Percentiles rank a stretch among this genome's conserved stretches.
Conservation (phyloP, 352 stramenopile genomes). For the Thraustochytrium sp. region DNA sequence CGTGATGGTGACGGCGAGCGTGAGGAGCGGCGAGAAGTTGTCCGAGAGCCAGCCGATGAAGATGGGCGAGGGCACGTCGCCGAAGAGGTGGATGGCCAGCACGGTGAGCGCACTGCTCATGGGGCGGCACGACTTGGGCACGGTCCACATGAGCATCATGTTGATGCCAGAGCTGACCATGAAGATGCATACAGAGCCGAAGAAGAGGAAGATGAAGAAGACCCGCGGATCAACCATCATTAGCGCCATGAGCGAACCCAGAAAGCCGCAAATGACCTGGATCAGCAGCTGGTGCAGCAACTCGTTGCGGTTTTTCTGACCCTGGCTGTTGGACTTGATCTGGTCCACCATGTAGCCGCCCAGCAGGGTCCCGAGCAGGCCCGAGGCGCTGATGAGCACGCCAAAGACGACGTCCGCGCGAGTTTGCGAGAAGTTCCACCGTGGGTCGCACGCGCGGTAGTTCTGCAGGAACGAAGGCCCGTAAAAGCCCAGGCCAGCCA, state of each 20-base stretch:
- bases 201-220: constrained; percentile 65
- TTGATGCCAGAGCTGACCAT: constrained; percentile 67
- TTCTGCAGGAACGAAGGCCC: constrained; percentile 73
- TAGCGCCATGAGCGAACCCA: constrained; percentile 63
- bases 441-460: constrained; percentile 9
- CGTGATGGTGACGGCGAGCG: neutral
- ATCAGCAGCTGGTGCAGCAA: constrained; percentile 61
- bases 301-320: constrained; percentile 3
- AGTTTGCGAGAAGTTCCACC: constrained; percentile 67
- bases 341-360: constrained; percentile 68
- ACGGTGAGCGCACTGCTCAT: constrained; percentile 83
- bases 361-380: constrained; percentile 74
- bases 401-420: constrained; percentile 76
- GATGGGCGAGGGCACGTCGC: constrained; percentile 86
- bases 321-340: neutral
- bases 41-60: constrained; percentile 86
- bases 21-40: constrained; percentile 71
- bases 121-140: constrained; percentile 70
- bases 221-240: constrained; percentile 56
- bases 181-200: constrained; percentile 70
- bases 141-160: constrained; percentile 76
- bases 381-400: constrained; percentile 60
- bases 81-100: constrained; percentile 80
- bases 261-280: constrained; percentile 59
- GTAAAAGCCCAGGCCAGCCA: constrained; percentile 70